Evolutionary conservation across 2,329 filamentous ascomycete species (phyloP), one percentile per base, ranked within the genome.

Genomic region (Apiospora aurea): DNA sequence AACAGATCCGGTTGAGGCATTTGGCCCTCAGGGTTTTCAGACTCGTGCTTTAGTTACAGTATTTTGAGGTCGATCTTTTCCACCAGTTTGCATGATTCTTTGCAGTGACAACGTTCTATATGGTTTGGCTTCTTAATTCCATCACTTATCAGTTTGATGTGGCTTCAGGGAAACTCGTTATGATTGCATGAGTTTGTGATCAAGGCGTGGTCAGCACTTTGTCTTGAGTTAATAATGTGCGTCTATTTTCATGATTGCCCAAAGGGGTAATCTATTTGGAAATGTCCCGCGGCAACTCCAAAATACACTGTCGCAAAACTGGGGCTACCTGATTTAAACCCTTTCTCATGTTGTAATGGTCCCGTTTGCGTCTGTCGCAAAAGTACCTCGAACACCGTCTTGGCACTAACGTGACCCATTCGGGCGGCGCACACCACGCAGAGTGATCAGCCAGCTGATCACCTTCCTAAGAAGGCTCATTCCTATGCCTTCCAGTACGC

Each of bases 1-100:
- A 51, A 51, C n/a, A 51, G 47, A 51, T 51, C n/a, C n/a, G n/a
- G n/a, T 51, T 51, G n/a, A 51, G 47, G n/a, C n/a, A 51, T 51
- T 51, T 51, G n/a, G n/a, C n/a, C 47, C 47, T 51, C n/a, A 51
- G 1, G 47, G 47, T 51, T 51, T 51, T n/a, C n/a, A 51, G n/a
- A 51, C 47, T 51, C 47, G 47, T 51, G n/a, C 47, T 51, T 51
- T 51, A 51, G n/a, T 24, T 51, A 51, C 46, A 24, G 21, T 51
- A 51, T 51, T 51, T 51, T 8, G n/a, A 51, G 47, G 47, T 51
- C 47, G 47, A 51, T 24, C n/a, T 51, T 51, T 24, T 51, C n/a
- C n/a, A 51, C n/a, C n/a, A 24, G 47, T 51, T 51, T 51, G n/a
- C n/a, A 51, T 51, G n/a, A 51, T 51, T 51, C 47, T 51, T 51